Evolutionary conservation across 352 stramenopile genomes (phyloP), one percentile per base, ranked within the genome.

Genomic region (Phytophthora multivora): DNA sequence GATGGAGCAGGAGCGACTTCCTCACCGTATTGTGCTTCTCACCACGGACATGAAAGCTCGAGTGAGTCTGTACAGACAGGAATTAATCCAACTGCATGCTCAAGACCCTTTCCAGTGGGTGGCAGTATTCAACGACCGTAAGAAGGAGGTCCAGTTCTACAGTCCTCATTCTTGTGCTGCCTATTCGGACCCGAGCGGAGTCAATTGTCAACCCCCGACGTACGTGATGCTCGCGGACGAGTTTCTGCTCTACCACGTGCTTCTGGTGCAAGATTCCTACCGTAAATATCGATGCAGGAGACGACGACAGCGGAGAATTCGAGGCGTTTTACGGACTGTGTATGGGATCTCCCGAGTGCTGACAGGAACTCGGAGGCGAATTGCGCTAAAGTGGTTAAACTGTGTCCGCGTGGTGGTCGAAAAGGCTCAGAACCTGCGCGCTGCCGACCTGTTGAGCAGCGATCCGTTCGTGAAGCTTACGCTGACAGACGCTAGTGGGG

Each of bases 201-300:
- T 18, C 42, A 73, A 50, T 13, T 60, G 55, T 31, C 50, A 56
- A 30, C 80, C 79, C 1, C 30, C 50, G 18, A 69, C 71, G 15
- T 93, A 91, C 28, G 66, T 77, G 10, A 79, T 90, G 74, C 42
- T 81, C 0, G 84, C 65, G 8, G 73, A 90, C 13, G 65, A 82
- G 18, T 77, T 69, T 41, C 58, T 80, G 28, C 60, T 93, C 18
- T 93, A 89, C 47, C 71, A 88, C 39, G 80, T 89, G 3, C 63
- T 93, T 43, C 55, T 91, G 11, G 71, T 89, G 1, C 84, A 93
- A 73, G 81, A 91, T 47, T 71, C 80, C 0, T 88, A 82, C 56
- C 76, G 84, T 4, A 66, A 56, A 31, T 75, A 71, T 39, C 62
- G 47, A 5, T n/a, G 10, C 0, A 60, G 61, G 35, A 69, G 66